Percentiles rank a stretch among this genome's conserved stretches.
phyloP scores from a whole-genome alignment of 768 basidiomycete genomes.

The Pseudohyphozyma bogoriensis region DNA sequence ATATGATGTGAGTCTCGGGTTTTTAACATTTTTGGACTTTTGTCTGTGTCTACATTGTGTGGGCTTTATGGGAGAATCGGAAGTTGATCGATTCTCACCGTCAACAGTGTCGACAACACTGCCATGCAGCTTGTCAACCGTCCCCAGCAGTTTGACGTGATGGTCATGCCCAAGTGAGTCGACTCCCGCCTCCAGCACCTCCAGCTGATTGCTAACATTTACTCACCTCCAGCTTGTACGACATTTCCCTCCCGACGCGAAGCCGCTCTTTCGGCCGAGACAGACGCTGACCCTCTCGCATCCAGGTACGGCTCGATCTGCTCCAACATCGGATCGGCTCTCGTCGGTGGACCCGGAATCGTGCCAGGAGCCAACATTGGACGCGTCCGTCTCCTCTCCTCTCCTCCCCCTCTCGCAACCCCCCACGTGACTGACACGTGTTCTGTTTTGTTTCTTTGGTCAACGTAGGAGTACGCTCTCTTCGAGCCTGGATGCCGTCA shows the following conservation, averaged over 20 bases:
- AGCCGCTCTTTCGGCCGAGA: neutral
- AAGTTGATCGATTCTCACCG: too few relatives aligned
- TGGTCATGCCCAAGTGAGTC: slow-evolving; percentile 95
- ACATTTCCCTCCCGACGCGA: too few relatives aligned
- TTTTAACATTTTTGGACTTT: too few relatives aligned
- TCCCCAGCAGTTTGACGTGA: slow-evolving; percentile 96
- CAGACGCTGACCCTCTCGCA: slow-evolving; percentile 13
- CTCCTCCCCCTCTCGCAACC: too few relatives aligned
- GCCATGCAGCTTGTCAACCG: slow-evolving; percentile 93
- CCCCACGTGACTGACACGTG: neutral
- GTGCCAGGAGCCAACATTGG: slow-evolving; percentile 98
- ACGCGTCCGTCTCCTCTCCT: slow-evolving; percentile 59
- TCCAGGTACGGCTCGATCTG: slow-evolving; percentile 87
- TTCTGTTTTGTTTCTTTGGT: too few relatives aligned
- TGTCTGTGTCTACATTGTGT: too few relatives aligned
- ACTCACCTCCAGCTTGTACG: neutral
- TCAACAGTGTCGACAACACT: slow-evolving; percentile 43
- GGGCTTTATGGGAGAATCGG: too few relatives aligned
- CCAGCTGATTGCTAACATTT: neutral
- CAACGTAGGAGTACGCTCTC: slow-evolving; percentile 80
- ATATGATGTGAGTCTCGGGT: too few relatives aligned
- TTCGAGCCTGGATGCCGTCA: slow-evolving; percentile 95
- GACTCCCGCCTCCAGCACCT: slow-evolving; percentile 8
- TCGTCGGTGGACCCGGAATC: slow-evolving; percentile 95
- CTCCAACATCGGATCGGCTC: slow-evolving; percentile 95